Evolutionary conservation across 1,139 yeast genomes (phyloP).

Genomic region (Saccharomyces hybrid): DNA sequence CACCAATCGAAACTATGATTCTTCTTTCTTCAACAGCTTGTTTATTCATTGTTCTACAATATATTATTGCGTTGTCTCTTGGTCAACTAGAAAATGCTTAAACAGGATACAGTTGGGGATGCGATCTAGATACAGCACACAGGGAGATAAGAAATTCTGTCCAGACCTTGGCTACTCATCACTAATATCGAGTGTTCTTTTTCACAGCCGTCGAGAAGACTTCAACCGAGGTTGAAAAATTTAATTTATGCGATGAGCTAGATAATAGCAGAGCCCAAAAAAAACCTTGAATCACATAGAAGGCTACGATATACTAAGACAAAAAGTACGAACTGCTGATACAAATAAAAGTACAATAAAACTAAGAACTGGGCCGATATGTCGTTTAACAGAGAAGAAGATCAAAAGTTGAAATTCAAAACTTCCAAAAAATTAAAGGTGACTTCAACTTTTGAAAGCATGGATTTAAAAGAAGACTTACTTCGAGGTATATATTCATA

Average conservation of each 20-base stretch:
- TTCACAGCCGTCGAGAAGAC: not conserved
- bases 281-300: not conserved
- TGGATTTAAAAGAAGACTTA: constrained; percentile 64
- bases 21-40: constrained; percentile 14
- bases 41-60: not conserved
- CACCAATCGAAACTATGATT: constrained; percentile 53
- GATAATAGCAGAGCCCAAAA: not conserved
- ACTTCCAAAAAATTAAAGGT: constrained; percentile 57
- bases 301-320: not conserved
- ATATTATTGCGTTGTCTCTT: too few species aligned
- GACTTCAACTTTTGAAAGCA: constrained; percentile 67
- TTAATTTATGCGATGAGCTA: not conserved
- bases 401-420: constrained; percentile 51
- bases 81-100: too few species aligned
- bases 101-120: not conserved
- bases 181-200: not conserved
- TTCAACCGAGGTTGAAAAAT: not conserved
- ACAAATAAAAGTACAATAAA: not conserved
- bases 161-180: not conserved
- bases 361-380: constrained; percentile 17
- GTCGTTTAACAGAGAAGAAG: constrained; percentile 53
- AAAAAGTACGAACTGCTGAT: not conserved
- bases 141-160: not conserved
- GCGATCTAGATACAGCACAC: not conserved
- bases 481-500: constrained; percentile 73